Evolutionary conservation across 1,284 basidiomycete species (phyloP).

Genomic region (Puccinia triticina): DNA sequence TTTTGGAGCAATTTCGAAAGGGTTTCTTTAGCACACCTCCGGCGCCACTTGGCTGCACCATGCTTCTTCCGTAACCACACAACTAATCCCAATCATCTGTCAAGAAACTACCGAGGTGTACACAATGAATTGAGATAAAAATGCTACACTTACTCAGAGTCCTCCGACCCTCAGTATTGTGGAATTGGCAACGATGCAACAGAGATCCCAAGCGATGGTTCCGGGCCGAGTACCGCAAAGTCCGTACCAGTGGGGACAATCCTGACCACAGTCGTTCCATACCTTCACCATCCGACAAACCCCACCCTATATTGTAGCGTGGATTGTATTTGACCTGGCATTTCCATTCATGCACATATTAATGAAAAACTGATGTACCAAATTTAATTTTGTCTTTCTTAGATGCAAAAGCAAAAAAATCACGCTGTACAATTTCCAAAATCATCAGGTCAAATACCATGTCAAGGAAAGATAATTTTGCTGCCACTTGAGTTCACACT

Average conservation of each 20-base stretch:
- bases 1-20: not conserved
- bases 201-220: not conserved
- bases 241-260: conserved; percentile 8
- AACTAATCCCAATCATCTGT: not conserved
- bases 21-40: not conserved
- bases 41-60: not conserved
- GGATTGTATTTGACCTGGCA: conserved; percentile 38
- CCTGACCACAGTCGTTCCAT: conserved; percentile 46
- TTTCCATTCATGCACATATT: conserved; percentile 45
- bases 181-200: not conserved
- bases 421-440: not conserved
- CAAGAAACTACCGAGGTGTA: not conserved
- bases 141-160: not conserved
- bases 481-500: not conserved
- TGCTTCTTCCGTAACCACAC: not conserved
- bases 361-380: conserved; percentile 42
- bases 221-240: conserved; percentile 7
- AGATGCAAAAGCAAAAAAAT: not conserved
- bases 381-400: not conserved
- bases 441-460: not conserved
- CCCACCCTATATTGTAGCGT: conserved; percentile 16
- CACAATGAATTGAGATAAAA: not conserved
- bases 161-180: not conserved
- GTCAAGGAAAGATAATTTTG: not conserved
- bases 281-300: conserved; percentile 15